A percentile compares a stretch with the other conserved stretches of the same genome.
phyloP scores from a whole-genome alignment of 2,329 filamentous ascomycete genomes.

The Davidsoniella neocaledoniae region DNA sequence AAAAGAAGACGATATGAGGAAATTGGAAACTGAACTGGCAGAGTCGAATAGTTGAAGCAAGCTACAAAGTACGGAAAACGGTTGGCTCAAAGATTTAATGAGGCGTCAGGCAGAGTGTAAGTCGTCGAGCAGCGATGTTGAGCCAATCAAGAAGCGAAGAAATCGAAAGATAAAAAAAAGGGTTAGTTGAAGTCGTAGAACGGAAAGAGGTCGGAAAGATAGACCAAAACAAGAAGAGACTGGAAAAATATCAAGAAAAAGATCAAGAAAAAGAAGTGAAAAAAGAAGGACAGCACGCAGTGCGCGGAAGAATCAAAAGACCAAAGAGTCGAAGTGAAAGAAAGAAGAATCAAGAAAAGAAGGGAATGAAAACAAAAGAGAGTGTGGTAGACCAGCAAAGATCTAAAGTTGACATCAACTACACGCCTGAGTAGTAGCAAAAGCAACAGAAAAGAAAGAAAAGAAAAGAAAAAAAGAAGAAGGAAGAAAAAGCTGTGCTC shows the following conservation, averaged over 20 bases:
- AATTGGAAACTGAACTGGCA: neutral
- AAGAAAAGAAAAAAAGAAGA: neutral
- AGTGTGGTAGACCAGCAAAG: neutral
- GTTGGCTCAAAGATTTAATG: neutral
- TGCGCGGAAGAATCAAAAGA: neutral
- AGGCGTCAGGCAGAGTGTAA: neutral
- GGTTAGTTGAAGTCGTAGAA: neutral
- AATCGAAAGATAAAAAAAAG: neutral
- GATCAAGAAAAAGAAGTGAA: neutral
- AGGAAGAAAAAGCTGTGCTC: neutral
- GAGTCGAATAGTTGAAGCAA: neutral
- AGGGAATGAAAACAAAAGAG: neutral
- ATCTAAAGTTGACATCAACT: neutral
- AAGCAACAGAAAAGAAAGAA: neutral
- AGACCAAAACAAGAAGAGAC: neutral
- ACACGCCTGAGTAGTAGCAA: neutral
- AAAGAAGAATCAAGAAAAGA: neutral
- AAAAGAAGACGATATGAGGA: neutral
- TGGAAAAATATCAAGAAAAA: constrained; percentile 1
- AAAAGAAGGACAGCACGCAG: constrained; percentile 9
- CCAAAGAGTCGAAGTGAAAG: neutral
- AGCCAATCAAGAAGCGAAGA: neutral
- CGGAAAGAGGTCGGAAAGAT: neutral
- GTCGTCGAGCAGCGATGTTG: neutral
- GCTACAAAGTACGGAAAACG: neutral